phyloP scores from a whole-genome alignment of 2,329 filamentous ascomycete genomes.

The Ramularia collo-cygni region DNA sequence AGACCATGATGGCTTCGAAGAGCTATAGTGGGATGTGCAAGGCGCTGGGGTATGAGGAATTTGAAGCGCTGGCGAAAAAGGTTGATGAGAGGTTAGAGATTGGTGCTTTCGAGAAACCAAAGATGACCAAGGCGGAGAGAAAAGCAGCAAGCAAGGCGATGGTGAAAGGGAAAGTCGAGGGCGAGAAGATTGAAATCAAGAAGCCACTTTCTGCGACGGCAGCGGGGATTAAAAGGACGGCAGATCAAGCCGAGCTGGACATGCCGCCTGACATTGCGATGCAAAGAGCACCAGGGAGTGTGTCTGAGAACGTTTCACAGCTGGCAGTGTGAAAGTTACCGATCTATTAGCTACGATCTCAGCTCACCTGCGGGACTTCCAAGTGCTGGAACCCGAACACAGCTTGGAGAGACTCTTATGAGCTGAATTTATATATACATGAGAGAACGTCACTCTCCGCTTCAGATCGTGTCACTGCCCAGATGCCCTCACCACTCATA shows the following conservation, averaged over 20 bases:
- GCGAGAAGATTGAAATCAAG: slow-evolving; percentile 10
- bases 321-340: slow-evolving; percentile 13
- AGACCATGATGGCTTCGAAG: slow-evolving; percentile 56
- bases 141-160: slow-evolving; percentile 35
- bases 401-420: no score
- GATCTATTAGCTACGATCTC: no score
- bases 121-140: slow-evolving; percentile 41
- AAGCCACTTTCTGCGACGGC: slow-evolving; percentile 12
- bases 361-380: neutral
- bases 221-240: slow-evolving; percentile 17
- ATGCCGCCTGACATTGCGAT: slow-evolving; percentile 19
- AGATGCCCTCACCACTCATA: no score
- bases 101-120: slow-evolving; percentile 37
- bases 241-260: slow-evolving; percentile 18
- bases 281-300: slow-evolving; percentile 15
- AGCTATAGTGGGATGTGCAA: slow-evolving; percentile 65
- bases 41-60: slow-evolving; percentile 52
- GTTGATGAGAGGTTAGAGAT: slow-evolving; percentile 60
- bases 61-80: slow-evolving; percentile 57
- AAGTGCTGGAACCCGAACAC: slow-evolving; percentile 1
- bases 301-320: slow-evolving; percentile 17
- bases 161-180: slow-evolving; percentile 38
- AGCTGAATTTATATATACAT: no score
- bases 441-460: no score
- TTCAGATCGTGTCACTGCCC: no score